Conservation (phyloP, 495 filamentous ascomycete species). For the Lichenothelia convexa region DNA sequence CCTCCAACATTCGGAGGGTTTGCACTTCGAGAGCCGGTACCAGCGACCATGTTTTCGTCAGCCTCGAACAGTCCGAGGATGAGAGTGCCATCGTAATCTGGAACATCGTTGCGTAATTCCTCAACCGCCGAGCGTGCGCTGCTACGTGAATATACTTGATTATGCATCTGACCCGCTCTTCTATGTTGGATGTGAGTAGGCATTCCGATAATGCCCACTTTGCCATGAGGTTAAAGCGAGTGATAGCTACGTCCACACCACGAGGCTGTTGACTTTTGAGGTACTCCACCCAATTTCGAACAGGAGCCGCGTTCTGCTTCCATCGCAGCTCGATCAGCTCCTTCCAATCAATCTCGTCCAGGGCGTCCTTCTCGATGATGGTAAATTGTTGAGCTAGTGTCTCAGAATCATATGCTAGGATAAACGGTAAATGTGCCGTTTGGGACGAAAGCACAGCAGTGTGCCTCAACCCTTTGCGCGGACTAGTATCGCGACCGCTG, state of each 20-base stretch:
- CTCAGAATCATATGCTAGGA: conserved; percentile 79
- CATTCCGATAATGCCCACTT: conserved; percentile 93
- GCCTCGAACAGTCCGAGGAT: conserved; percentile 58
- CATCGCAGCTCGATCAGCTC: conserved; percentile 89
- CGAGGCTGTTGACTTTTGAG: conserved; percentile 61
- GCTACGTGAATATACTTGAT: conserved; percentile 90
- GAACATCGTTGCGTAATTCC: conserved; percentile 93
- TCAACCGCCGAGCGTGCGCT: conserved; percentile 59
- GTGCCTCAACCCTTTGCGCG: conserved; percentile 11
- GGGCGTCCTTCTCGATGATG: conserved; percentile 84
- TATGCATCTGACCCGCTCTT: conserved; percentile 69
- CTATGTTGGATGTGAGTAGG: conserved; percentile 61
- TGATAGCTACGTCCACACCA: conserved; percentile 89
- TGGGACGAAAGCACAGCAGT: conserved; percentile 1
- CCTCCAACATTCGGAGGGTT: conserved; percentile 64
- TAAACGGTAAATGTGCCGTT: conserved; percentile 69
- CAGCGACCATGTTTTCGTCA: conserved; percentile 65
- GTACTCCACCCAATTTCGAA: conserved; percentile 82
- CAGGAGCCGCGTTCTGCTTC: conserved; percentile 49
- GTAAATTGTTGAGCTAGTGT: conserved; percentile 87
- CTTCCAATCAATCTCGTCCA: conserved; percentile 95
- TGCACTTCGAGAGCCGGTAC: conserved; percentile 52
- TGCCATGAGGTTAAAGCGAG: conserved; percentile 91
- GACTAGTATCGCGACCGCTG: conserved; percentile 4
- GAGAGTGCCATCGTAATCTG: conserved; percentile 85